phyloP scores from a whole-genome alignment of 805 yeast genomes.

The Wickerhamomyces canadensis region DNA sequence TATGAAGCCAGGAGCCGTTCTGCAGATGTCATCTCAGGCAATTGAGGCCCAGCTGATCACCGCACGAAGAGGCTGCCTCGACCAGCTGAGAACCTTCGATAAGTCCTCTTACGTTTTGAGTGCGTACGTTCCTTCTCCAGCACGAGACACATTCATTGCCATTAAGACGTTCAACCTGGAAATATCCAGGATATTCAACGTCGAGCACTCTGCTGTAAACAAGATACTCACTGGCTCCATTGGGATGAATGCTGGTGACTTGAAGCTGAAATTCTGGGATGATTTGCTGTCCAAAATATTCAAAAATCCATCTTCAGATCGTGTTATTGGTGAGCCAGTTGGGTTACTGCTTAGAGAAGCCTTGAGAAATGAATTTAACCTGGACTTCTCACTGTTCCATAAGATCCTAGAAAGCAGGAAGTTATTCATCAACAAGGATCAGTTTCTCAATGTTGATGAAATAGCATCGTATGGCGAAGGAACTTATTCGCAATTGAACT shows the following conservation, averaged over 20 bases:
- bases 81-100: slow-evolving; percentile 40
- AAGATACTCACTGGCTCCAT: slow-evolving; percentile 21
- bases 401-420: slow-evolving; percentile 57
- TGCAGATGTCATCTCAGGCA: background rate
- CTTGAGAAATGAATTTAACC: slow-evolving; percentile 39
- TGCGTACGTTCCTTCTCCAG: slow-evolving; percentile 62
- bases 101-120: slow-evolving; percentile 60
- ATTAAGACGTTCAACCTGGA: slow-evolving; percentile 63
- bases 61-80: slow-evolving; percentile 2
- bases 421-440: slow-evolving; percentile 42
- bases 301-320: slow-evolving; percentile 27
- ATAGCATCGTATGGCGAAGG: slow-evolving; percentile 81
- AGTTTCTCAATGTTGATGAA: slow-evolving; percentile 44
- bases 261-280: slow-evolving; percentile 74
- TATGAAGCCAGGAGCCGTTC: background rate
- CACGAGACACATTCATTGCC: slow-evolving; percentile 58
- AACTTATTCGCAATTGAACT: slow-evolving; percentile 66
- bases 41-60: background rate
- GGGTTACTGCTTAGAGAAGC: slow-evolving; percentile 53
- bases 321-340: slow-evolving; percentile 55
- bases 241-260: slow-evolving; percentile 22
- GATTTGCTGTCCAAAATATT: slow-evolving; percentile 48
- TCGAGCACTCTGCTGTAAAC: slow-evolving; percentile 23
- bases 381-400: slow-evolving; percentile 51
- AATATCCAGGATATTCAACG: slow-evolving; percentile 38